phyloP scores from a whole-genome alignment of 2,329 filamentous ascomycete species.

The Cordyceps militaris region DNA sequence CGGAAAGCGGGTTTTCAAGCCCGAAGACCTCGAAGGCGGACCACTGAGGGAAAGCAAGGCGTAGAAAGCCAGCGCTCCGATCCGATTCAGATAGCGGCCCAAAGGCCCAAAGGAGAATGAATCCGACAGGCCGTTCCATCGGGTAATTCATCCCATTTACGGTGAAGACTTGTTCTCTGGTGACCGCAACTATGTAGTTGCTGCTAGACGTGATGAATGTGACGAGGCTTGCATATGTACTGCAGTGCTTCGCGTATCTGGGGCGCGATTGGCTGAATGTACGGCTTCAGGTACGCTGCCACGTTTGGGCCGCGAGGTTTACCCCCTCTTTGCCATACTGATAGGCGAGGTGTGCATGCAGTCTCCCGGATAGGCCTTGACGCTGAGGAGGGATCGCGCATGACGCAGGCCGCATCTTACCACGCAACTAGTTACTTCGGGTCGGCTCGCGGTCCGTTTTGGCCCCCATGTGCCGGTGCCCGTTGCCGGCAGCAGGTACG shows the following conservation, averaged over 20 bases:
- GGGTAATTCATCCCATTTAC: background rate
- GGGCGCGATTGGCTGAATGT: background rate
- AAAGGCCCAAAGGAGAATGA: background rate
- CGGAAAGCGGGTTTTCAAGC: slow-evolving; percentile 56
- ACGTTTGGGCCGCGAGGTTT: background rate
- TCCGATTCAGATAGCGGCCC: background rate
- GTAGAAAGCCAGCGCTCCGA: background rate
- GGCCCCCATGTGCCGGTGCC: background rate
- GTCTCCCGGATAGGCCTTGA: background rate
- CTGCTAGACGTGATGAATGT: background rate
- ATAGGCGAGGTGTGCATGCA: background rate
- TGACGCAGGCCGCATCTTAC: background rate
- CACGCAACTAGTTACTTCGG: background rate
- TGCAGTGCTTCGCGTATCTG: background rate
- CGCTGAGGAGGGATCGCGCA: background rate
- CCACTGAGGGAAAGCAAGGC: slow-evolving; percentile 9
- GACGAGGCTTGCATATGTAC: slow-evolving; percentile 3
- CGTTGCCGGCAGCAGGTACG: background rate
- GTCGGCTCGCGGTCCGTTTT: background rate
- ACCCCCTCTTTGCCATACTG: background rate
- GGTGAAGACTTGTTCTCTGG: background rate
- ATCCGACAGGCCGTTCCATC: background rate
- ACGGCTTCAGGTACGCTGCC: background rate
- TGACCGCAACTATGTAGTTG: background rate
- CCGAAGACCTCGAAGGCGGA: slow-evolving; percentile 61